phyloP scores from a whole-genome alignment of 23 red algal species.

The Gracilariopsis chorda region DNA sequence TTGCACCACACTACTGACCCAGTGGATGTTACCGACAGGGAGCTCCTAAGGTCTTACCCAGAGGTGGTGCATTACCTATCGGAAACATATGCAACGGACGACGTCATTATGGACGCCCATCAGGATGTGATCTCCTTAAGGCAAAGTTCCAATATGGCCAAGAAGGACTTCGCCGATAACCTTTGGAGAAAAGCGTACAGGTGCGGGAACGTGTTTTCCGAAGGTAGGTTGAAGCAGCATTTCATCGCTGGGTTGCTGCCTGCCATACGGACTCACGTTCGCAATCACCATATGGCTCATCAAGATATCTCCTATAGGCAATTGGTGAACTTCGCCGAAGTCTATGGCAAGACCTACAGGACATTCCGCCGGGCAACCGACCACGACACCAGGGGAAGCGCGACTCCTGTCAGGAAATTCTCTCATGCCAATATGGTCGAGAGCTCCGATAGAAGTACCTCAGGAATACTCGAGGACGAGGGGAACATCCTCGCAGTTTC shows the following conservation, averaged over 20 bases:
- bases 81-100: constrained; percentile 21
- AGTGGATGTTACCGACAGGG: background rate
- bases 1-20: too few species aligned
- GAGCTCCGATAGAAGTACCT: too few species aligned
- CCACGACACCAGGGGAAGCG: too few species aligned
- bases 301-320: background rate
- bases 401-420: too few species aligned
- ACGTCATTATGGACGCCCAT: constrained; percentile 6
- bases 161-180: background rate
- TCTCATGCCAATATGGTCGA: too few species aligned
- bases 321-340: background rate
- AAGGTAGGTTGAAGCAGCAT: background rate
- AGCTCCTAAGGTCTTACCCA: constrained; percentile 4
- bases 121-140: background rate
- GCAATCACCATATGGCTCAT: background rate
- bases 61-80: constrained; percentile 1
- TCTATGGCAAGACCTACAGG: background rate
- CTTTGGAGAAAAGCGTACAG: background rate
- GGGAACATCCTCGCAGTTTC: too few species aligned
- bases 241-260: background rate
- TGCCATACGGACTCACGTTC: background rate
- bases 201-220: background rate
- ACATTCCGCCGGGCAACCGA: too few species aligned
- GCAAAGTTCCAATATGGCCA: background rate
- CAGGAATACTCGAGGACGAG: too few species aligned